Percentiles rank a stretch among this genome's conserved stretches.
These are phyloP conservation scores for Oidiodendron maius DNA, from an alignment of 495 filamentous ascomycete genomes.

Conservation along the genomic window DNA sequence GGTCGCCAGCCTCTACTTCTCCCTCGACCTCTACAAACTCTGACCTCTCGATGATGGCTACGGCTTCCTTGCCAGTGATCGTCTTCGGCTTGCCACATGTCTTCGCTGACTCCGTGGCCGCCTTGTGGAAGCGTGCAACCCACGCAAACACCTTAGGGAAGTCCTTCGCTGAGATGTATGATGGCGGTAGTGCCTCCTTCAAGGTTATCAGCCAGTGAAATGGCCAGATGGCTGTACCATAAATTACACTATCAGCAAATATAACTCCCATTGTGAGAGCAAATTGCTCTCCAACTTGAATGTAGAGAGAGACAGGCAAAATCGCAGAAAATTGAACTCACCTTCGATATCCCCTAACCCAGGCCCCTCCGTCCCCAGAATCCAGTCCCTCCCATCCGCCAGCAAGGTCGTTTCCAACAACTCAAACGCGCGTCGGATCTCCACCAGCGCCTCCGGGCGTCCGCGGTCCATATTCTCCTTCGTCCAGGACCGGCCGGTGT, in stretches of 20 bases:
- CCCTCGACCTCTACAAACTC: slow-evolving; percentile 30
- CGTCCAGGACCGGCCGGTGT: slow-evolving; percentile 25
- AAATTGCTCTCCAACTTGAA: neutral
- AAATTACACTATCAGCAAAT: slow-evolving; percentile 21
- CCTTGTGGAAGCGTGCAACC: slow-evolving; percentile 44
- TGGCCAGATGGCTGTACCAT: slow-evolving; percentile 39
- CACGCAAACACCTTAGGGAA: slow-evolving; percentile 51
- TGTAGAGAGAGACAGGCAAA: neutral
- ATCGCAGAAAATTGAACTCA: too few relatives aligned
- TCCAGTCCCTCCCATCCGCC: slow-evolving; percentile 51
- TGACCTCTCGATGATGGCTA: slow-evolving; percentile 27
- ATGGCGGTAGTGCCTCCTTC: slow-evolving; percentile 36
- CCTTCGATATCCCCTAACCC: slow-evolving; percentile 53
- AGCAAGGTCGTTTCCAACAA: slow-evolving; percentile 49
- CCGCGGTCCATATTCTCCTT: slow-evolving; percentile 25
- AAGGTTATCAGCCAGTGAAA: slow-evolving; percentile 51
- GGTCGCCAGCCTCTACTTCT: slow-evolving; percentile 35
- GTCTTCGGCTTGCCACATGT: slow-evolving; percentile 23
- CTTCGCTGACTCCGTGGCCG: slow-evolving; percentile 20
- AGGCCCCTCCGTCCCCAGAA: slow-evolving; percentile 38
- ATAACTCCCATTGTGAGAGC: too few relatives aligned
- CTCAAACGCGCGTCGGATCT: slow-evolving; percentile 34
- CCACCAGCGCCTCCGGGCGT: slow-evolving; percentile 39
- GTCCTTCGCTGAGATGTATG: slow-evolving; percentile 28
- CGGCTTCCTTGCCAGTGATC: slow-evolving; percentile 44